Conservation (phyloP, 176 grass and related monocot genomes). For the Oryza officinalis region DNA sequence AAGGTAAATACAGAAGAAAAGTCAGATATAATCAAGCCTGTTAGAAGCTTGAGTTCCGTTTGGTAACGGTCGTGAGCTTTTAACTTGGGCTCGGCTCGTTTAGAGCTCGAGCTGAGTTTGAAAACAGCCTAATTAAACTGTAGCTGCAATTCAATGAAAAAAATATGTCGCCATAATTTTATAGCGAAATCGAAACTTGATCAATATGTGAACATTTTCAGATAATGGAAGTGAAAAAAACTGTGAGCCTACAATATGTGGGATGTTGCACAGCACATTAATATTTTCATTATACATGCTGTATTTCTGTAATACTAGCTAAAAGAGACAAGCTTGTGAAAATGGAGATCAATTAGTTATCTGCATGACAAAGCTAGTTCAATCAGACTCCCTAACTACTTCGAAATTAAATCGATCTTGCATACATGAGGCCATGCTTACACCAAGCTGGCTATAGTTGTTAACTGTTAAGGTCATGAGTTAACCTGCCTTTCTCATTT, state of each 20-base stretch:
- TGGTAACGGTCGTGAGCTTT: no score
- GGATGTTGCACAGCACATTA: not conserved
- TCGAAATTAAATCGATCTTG: not conserved
- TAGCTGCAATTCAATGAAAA: no score
- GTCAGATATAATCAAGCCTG: no score
- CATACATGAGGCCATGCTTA: not conserved
- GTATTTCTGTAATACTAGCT: not conserved
- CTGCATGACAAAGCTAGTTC: not conserved
- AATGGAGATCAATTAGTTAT: not conserved
- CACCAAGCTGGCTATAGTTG: not conserved
- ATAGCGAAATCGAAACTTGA: not conserved
- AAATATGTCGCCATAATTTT: no score
- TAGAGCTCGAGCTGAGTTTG: no score
- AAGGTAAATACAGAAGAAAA: no score
- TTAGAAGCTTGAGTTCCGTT: no score
- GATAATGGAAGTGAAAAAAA: not conserved
- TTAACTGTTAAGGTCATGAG: not conserved
- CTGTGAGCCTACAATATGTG: not conserved
- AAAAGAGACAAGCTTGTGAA: not conserved
- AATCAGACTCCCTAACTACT: not conserved
- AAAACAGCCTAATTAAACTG: no score
- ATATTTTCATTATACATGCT: not conserved
- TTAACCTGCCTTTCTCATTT: not conserved
- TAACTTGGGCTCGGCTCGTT: no score
- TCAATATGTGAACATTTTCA: not conserved